Base-by-base conservation (phyloP, 148 eudicot species). In the Rheum nobile region DNA sequence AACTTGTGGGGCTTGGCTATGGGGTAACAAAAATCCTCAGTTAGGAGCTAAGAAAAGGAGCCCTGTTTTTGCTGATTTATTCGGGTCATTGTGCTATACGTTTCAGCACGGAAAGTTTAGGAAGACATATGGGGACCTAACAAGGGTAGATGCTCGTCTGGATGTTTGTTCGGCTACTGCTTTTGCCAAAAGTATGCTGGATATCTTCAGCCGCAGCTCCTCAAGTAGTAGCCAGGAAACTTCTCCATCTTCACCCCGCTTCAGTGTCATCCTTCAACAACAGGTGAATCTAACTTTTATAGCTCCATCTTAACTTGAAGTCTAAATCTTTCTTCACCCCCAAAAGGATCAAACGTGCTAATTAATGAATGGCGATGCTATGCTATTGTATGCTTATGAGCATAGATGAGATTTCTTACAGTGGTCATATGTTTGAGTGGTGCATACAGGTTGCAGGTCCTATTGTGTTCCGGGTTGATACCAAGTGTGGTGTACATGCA, bases 51-150 rank as follows among this genome's bases (percentile, higher is more conserved):
- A 68, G 75, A 78, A 74, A 44, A 78, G 85, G 75, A 84, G 76
- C 71, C 85, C 87, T 35, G 72, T 92, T 37, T 83, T 82, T 84
- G 91, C 90, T 80, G 95, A 92, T 83, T 57, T 92, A 57, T 92
- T 90, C 80, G 96, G 92, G 43, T 92, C 97, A 44, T 48, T 80
- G 67, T 90, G 90, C 83, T 90, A 72, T 83, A 88, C 91, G 34
- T 79, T 82, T 75, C 96, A 90, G 79, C 89, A 80, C 72, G 97
- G 97, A 54, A 90, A 86, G 78, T 92, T 92, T 77, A 82, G 90
- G 74, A 82, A 88, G 80, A 43, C 8, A 6, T 87, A 75, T 55
- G 80, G 84, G 29, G 97, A 92, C 79, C 87, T 90, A 21, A 86
- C 90, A 26, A 81, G 97, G 74, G 34, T 92, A 77, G 97, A 92